A percentile compares a stretch with the other conserved stretches of the same genome.
phyloP scores from a whole-genome alignment of 768 basidiomycete species.

The Peribolospora baueri region DNA sequence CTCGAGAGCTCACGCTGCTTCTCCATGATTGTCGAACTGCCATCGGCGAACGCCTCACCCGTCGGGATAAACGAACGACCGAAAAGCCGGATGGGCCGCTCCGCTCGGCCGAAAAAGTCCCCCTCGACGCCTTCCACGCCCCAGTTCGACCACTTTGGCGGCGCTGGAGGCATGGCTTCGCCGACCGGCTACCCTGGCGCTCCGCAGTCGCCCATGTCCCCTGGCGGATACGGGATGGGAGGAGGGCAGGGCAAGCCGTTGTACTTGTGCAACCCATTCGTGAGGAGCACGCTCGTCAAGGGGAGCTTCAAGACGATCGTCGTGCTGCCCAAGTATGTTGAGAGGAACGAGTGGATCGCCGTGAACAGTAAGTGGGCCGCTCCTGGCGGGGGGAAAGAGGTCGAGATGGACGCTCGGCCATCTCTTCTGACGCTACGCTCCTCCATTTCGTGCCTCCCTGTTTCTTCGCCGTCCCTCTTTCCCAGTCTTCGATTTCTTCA shows the following conservation, averaged over 20 bases:
- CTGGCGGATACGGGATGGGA: too few relatives aligned
- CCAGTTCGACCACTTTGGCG: too few relatives aligned
- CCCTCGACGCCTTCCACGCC: too few relatives aligned
- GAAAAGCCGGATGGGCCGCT: too few relatives aligned
- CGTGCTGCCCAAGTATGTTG: conserved; percentile 60
- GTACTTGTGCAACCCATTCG: conserved; percentile 82
- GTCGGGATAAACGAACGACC: too few relatives aligned
- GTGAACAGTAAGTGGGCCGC: conserved; percentile 22
- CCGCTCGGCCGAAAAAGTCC: too few relatives aligned
- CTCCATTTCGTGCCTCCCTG: background rate
- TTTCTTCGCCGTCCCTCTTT: background rate
- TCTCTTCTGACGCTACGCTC: background rate
- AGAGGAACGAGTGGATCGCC: conserved; percentile 30
- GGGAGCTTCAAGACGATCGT: conserved; percentile 98
- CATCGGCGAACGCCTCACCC: too few relatives aligned
- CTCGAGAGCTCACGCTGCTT: too few relatives aligned
- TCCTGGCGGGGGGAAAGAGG: background rate
- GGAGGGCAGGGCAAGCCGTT: conserved; percentile 31
- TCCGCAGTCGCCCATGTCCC: too few relatives aligned
- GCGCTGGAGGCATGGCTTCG: too few relatives aligned
- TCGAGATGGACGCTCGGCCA: background rate
- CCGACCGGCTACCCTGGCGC: too few relatives aligned
- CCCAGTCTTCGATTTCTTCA: conserved; percentile 87
- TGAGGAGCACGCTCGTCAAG: conserved; percentile 82
- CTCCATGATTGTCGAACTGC: too few relatives aligned